A percentile compares a stretch with the other conserved stretches of the same genome.
phyloP scores from a whole-genome alignment of 768 basidiomycete genomes.

The Favolaschia claudopus region DNA sequence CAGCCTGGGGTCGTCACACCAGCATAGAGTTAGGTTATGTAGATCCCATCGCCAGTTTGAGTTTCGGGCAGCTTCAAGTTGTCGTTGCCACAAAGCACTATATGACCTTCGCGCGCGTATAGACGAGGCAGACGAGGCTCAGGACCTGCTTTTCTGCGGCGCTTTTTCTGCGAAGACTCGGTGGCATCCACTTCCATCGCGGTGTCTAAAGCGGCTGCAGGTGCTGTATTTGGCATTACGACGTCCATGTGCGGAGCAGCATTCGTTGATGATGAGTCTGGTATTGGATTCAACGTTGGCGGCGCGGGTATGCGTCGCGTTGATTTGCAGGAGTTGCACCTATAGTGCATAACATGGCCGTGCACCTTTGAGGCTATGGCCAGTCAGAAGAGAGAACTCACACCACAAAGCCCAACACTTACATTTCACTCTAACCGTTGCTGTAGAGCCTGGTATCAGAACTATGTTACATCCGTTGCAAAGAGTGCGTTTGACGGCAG shows the following conservation, averaged over 20 bases:
- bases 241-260: no score
- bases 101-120: conserved; percentile 70
- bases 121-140: conserved; percentile 60
- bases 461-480: conserved; percentile 74
- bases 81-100: conserved; percentile 72
- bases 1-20: conserved; percentile 26
- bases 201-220: background rate
- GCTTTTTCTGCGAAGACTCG: background rate
- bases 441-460: conserved; percentile 73
- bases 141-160: conserved; percentile 32
- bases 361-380: conserved; percentile 48
- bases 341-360: conserved; percentile 63
- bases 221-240: no score
- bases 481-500: conserved; percentile 80
- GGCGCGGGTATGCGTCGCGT: conserved; percentile 76
- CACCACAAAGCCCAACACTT: conserved; percentile 26
- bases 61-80: conserved; percentile 35
- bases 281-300: no score
- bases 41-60: conserved; percentile 34
- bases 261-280: no score
- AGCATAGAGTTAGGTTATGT: conserved; percentile 31
- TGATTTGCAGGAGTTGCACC: conserved; percentile 64
- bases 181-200: background rate
- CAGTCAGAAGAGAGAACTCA: background rate
- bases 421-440: conserved; percentile 73